Evolutionary conservation across 1,284 basidiomycete genomes (phyloP).

Genomic region (Athelia psychrophila): DNA sequence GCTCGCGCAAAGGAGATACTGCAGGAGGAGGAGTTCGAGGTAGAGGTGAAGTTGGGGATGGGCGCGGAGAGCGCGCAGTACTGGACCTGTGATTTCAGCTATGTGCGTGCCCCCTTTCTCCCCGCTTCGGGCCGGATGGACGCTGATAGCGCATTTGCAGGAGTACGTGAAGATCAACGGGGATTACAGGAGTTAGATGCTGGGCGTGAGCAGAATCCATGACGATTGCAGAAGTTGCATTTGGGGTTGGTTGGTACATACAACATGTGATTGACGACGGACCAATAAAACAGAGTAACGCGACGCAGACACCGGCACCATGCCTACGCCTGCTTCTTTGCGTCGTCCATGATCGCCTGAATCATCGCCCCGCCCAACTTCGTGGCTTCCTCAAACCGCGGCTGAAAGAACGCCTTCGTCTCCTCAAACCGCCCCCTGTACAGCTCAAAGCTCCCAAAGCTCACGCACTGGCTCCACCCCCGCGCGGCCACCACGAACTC

Average conservation of each 20-base stretch:
- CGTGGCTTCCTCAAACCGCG: constrained; percentile 84
- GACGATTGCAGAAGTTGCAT: neutral
- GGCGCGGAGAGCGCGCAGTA: constrained; percentile 81
- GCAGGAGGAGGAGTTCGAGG: constrained; percentile 79
- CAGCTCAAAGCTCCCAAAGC: constrained; percentile 89
- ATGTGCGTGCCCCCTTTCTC: constrained; percentile 55
- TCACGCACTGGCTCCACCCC: constrained; percentile 97
- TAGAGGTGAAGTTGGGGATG: constrained; percentile 80
- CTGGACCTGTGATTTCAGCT: constrained; percentile 97
- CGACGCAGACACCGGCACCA: neutral
- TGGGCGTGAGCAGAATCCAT: neutral
- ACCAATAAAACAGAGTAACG: neutral
- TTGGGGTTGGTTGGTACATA: constrained; percentile 1
- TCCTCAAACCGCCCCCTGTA: constrained; percentile 83
- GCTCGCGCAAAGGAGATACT: constrained; percentile 83
- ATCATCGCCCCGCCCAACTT: constrained; percentile 89
- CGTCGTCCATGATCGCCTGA: constrained; percentile 75
- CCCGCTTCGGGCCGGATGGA: neutral
- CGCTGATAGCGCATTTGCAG: constrained; percentile 22
- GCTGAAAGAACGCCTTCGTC: constrained; percentile 84
- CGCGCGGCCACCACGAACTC: constrained; percentile 94
- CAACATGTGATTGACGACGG: neutral
- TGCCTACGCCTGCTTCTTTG: constrained; percentile 19
- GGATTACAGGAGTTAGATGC: constrained; percentile 23
- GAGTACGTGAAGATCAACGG: constrained; percentile 53